Conservation (phyloP, 2,329 filamentous ascomycete genomes). For the Cyanodermella asteris region DNA sequence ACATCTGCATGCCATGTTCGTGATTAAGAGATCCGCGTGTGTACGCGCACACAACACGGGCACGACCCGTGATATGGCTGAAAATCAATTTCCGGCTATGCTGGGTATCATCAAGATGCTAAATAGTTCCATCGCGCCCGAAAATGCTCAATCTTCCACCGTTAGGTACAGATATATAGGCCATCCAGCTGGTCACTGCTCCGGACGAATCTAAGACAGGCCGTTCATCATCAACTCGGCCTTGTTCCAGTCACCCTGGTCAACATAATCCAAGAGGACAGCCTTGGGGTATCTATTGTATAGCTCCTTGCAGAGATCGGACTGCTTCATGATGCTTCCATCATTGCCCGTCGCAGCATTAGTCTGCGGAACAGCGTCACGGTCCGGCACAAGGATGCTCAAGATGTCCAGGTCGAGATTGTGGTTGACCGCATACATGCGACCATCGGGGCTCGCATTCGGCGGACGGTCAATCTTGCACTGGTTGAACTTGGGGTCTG, state of each 20-base stretch:
- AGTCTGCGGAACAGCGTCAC: conserved; percentile 3
- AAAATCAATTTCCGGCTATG: too few relatives aligned
- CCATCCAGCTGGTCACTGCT: too few relatives aligned
- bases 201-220: too few relatives aligned
- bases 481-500: conserved; percentile 40
- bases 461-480: conserved; percentile 62
- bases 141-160: too few relatives aligned
- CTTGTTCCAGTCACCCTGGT: conserved; percentile 3
- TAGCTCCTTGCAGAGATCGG: conserved; percentile 4
- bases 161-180: too few relatives aligned
- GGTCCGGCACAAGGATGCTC: conserved; percentile 49
- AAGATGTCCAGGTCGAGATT: conserved; percentile 63
- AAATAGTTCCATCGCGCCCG: too few relatives aligned
- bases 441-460: conserved; percentile 26
- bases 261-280: conserved; percentile 7
- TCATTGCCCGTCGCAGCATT: conserved; percentile 5
- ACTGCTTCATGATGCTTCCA: conserved; percentile 5
- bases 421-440: conserved; percentile 72
- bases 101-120: too few relatives aligned
- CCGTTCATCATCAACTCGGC: conserved; percentile 6
- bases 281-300: conserved; percentile 5
- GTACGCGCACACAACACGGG: too few relatives aligned
- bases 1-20: too few relatives aligned
- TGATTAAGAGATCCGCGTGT: too few relatives aligned
- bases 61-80: too few relatives aligned